Evolutionary conservation across 805 yeast species (phyloP), one percentile per base, ranked within the genome.

Genomic region (Millerozyma miso): DNA sequence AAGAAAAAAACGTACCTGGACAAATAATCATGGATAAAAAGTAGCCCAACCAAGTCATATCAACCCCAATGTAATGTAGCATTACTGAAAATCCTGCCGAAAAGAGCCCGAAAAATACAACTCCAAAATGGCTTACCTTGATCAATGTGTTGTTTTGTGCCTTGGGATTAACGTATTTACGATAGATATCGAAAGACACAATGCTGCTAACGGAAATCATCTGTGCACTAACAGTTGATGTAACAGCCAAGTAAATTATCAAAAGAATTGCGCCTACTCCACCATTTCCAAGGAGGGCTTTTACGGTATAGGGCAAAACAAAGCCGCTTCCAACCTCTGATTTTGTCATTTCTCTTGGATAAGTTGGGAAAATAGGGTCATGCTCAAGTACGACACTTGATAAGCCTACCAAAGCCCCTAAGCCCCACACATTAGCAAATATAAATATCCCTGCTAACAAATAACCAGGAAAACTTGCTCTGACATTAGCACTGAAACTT

Each of bases 111-210:
- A 55, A 62, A 35, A 51, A 48, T 19, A 74, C 63, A 32, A 74
- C 78, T 12, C 69, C 57, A 15, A 62, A 47, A 46, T 74, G 77
- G 1, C 78, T 69, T 3, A 66, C 70, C 19, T 56, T 52, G 31
- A 73, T 65, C 49, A 74, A 63, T 39, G 67, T 63, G 18, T 57
- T 55, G 39, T 73, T 71, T n/a, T 64, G 51, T 7, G 79, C 79
- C 3, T 57, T 46, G 38, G 68, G 68, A 37, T 67, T 67, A 43
- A 71, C 51, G 52, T 73, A 74, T 38, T 58, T 67, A 62, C 70
- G 65, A 58, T 65, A 74, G 43, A 73, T 62, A 53, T 74, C 80
- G 49, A 69, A 74, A 2, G 78, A 71, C 33, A 73, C 46, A 43
- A 68, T 65, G 41, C 67, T 59, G 41, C 68, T 60, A 20, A 66